Evolutionary conservation across 2,329 filamentous ascomycete species (phyloP).

Genomic region (Penicillium sclerotiorum): DNA sequence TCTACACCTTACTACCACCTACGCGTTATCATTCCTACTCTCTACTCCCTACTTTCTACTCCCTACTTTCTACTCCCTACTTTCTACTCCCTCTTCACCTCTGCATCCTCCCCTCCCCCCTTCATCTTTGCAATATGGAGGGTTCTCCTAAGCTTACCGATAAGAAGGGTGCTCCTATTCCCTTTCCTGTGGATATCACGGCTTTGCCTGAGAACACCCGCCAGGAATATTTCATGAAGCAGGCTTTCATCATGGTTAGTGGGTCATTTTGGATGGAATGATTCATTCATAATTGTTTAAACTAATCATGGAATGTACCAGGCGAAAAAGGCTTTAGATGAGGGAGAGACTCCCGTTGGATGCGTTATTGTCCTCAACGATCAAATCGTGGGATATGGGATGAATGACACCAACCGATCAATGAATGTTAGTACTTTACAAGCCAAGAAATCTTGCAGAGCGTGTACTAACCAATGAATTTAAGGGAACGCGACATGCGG

Average conservation of each 20-base stretch:
- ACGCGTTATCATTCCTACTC: too few relatives aligned
- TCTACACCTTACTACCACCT: not conserved
- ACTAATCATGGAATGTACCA: conserved; percentile 48
- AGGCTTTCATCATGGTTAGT: conserved; percentile 80
- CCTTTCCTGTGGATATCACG: too few relatives aligned
- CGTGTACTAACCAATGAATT: conserved; percentile 32
- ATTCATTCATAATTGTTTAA: too few relatives aligned
- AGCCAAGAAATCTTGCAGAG: not conserved
- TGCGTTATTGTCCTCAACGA: conserved; percentile 86
- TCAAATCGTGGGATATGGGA: conserved; percentile 80
- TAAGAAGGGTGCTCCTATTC: too few relatives aligned
- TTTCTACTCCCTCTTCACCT: too few relatives aligned
- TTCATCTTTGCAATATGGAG: too few relatives aligned
- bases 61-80: too few relatives aligned
- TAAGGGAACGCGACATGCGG: conserved; percentile 90
- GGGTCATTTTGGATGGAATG: not conserved
- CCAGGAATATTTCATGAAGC: conserved; percentile 73
- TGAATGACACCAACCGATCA: conserved; percentile 95
- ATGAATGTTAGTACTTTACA: conserved; percentile 58
- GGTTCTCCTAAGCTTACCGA: too few relatives aligned
- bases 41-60: too few relatives aligned
- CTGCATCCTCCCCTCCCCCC: too few relatives aligned
- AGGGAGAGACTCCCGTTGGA: conserved; percentile 91
- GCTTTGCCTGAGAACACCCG: conserved; percentile 18
- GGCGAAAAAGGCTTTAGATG: conserved; percentile 80